phyloP scores from a whole-genome alignment of 2,329 filamentous ascomycete species.

The Rhynchosporium graminicola region DNA sequence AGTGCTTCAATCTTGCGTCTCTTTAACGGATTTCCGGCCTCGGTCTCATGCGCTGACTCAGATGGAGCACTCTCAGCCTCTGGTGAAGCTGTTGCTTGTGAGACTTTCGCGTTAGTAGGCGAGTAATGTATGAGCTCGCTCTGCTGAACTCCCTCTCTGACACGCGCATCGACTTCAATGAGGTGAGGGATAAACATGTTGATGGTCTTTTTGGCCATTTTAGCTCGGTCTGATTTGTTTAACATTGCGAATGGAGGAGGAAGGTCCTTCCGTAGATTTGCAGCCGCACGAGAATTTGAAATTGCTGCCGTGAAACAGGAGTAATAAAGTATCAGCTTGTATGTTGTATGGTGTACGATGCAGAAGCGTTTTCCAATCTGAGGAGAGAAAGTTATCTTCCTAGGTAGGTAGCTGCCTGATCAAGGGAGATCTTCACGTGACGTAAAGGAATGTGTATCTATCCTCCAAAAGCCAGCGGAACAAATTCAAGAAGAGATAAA shows the following conservation, averaged over 20 bases:
- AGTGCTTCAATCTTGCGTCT: background rate
- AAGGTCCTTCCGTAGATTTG: too few species aligned
- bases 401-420: too few species aligned
- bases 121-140: conserved; percentile 28
- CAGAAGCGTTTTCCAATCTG: too few species aligned
- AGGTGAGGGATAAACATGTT: conserved; percentile 30
- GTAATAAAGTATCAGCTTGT: too few species aligned
- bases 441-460: too few species aligned
- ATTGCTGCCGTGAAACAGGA: too few species aligned
- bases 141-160: conserved; percentile 21
- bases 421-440: too few species aligned
- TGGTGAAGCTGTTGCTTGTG: background rate
- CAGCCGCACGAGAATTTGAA: too few species aligned
- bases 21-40: background rate
- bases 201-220: conserved; percentile 33
- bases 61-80: background rate
- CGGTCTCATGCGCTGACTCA: background rate
- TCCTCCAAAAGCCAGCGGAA: too few species aligned
- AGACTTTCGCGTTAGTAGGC: conserved; percentile 3
- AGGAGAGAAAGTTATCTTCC: too few species aligned
- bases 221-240: conserved; percentile 29
- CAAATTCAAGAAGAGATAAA: too few species aligned
- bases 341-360: too few species aligned
- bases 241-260: conserved; percentile 2
- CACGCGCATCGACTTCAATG: conserved; percentile 24